A percentile compares a stretch with the other conserved stretches of the same genome.
Evolutionary conservation across 345 rosid genomes (phyloP).

Genomic region (Rhizophora apiculata): DNA sequence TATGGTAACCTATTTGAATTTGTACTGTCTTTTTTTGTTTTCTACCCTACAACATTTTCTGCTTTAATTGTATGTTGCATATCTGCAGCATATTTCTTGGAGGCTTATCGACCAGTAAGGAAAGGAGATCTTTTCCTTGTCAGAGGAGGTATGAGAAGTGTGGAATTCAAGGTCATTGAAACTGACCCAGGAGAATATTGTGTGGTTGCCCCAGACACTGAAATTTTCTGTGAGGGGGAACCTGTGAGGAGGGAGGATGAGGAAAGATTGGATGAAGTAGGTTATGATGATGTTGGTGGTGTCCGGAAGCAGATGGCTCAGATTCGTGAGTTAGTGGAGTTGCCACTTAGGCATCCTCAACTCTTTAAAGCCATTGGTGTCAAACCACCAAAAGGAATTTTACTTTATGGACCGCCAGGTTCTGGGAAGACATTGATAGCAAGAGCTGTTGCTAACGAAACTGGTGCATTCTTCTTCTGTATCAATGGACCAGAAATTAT

Average conservation of each 20-base stretch:
- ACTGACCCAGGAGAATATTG: constrained; percentile 60
- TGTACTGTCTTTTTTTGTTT: no score
- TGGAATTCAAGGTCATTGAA: constrained; percentile 61
- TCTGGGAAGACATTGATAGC: constrained; percentile 56
- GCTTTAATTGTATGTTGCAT: neutral
- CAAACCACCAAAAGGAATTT: constrained; percentile 67
- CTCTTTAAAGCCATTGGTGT: constrained; percentile 71
- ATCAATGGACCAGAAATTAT: constrained; percentile 72
- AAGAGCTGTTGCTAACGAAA: constrained; percentile 67
- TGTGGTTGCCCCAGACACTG: constrained; percentile 71
- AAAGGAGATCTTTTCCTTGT: constrained; percentile 65
- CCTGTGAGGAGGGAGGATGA: constrained; percentile 67
- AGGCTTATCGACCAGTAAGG: constrained; percentile 64
- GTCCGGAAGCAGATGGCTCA: constrained; percentile 74
- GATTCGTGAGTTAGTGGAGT: constrained; percentile 68
- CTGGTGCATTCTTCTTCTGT: constrained; percentile 69
- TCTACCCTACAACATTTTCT: neutral
- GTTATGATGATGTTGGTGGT: constrained; percentile 82
- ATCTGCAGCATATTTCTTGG: constrained; percentile 58
- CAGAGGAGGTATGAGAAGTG: constrained; percentile 69
- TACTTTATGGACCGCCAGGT: constrained; percentile 45
- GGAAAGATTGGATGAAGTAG: constrained; percentile 60
- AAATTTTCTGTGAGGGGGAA: constrained; percentile 71
- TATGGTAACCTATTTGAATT: no score
- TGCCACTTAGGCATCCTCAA: constrained; percentile 67